These are phyloP conservation scores for Stromatinia cepivora DNA, from an alignment of 2,329 filamentous ascomycete species.

Conservation along the genomic window DNA sequence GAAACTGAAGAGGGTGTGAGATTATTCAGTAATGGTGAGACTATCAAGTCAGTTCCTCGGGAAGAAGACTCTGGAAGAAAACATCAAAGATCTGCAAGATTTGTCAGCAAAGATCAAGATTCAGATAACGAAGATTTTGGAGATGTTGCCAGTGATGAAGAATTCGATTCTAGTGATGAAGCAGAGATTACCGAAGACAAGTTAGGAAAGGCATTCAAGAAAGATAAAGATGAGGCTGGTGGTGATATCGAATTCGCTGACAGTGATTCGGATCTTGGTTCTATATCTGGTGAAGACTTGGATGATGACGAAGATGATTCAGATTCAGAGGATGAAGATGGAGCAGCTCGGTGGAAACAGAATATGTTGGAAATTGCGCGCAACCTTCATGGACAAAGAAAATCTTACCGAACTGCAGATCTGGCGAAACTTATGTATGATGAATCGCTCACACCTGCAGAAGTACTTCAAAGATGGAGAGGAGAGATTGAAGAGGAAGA, in stretches of 20 bases:
- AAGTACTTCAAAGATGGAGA: slow-evolving; percentile 78
- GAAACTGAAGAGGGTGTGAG: slow-evolving; percentile 80
- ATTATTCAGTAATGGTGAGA: slow-evolving; percentile 77
- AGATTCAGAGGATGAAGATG: slow-evolving; percentile 48
- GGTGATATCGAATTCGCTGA: slow-evolving; percentile 89
- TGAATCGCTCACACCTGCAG: slow-evolving; percentile 68
- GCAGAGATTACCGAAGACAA: slow-evolving; percentile 59
- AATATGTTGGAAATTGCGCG: slow-evolving; percentile 77
- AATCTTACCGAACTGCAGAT: slow-evolving; percentile 76
- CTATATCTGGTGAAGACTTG: slow-evolving; percentile 64
- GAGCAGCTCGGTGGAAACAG: slow-evolving; percentile 80
- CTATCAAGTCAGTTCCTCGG: slow-evolving; percentile 60
- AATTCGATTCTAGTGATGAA: slow-evolving; percentile 51
- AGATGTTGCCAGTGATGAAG: slow-evolving; percentile 42
- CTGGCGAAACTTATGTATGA: slow-evolving; percentile 90
- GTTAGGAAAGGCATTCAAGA: slow-evolving; percentile 61
- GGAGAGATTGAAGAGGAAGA: slow-evolving; percentile 63
- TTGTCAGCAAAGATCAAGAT: slow-evolving; percentile 60
- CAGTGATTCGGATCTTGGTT: slow-evolving; percentile 94
- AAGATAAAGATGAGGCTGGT: slow-evolving; percentile 48
- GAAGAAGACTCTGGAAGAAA: slow-evolving; percentile 63
- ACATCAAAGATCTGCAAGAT: slow-evolving; percentile 56
- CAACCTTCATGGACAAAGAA: slow-evolving; percentile 66
- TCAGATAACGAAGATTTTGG: slow-evolving; percentile 59
- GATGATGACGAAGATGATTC: slow-evolving; percentile 50